Conservation (phyloP, 768 basidiomycete species). For the Crucibulum laeve region DNA sequence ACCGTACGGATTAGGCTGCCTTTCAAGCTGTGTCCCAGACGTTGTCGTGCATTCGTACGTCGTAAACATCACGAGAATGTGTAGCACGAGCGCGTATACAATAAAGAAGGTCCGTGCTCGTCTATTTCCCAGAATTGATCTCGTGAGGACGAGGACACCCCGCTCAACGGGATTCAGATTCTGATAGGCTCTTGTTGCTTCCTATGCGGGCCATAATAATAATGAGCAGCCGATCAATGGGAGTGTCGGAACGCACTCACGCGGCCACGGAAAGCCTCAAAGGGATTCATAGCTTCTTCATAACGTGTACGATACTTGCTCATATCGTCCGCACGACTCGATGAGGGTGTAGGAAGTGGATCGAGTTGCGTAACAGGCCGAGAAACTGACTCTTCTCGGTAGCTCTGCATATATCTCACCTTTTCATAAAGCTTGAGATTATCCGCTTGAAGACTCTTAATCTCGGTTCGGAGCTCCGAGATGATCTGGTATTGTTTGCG, state of each 20-base stretch:
- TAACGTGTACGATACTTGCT: slow-evolving; percentile 89
- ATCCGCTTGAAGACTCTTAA: slow-evolving; percentile 88
- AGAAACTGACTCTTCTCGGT: slow-evolving; percentile 68
- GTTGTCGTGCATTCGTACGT: slow-evolving; percentile 67
- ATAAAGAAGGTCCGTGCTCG: slow-evolving; percentile 88
- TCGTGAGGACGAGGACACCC: slow-evolving; percentile 79
- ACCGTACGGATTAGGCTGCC: slow-evolving; percentile 45
- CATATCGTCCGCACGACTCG: slow-evolving; percentile 60
- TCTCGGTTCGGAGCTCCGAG: slow-evolving; percentile 88
- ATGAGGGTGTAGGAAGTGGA: slow-evolving; percentile 47
- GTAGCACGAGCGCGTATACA: slow-evolving; percentile 76
- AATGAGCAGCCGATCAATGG: slow-evolving; percentile 1
- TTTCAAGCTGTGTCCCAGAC: slow-evolving; percentile 43
- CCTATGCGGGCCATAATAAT: slow-evolving; percentile 41
- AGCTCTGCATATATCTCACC: slow-evolving; percentile 97
- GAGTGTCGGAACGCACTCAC: slow-evolving; percentile 44
- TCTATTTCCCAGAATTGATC: slow-evolving; percentile 83
- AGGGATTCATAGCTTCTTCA: slow-evolving; percentile 97
- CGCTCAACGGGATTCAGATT: slow-evolving; percentile 90
- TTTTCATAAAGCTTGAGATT: slow-evolving; percentile 99
- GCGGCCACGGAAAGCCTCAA: slow-evolving; percentile 93
- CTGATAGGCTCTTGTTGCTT: slow-evolving; percentile 90
- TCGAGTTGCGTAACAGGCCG: slow-evolving; percentile 64
- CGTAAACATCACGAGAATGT: slow-evolving; percentile 78
- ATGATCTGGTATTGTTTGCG: slow-evolving; percentile 94